phyloP scores from a whole-genome alignment of 352 stramenopile genomes.

The Phytophthora sansomeana region DNA sequence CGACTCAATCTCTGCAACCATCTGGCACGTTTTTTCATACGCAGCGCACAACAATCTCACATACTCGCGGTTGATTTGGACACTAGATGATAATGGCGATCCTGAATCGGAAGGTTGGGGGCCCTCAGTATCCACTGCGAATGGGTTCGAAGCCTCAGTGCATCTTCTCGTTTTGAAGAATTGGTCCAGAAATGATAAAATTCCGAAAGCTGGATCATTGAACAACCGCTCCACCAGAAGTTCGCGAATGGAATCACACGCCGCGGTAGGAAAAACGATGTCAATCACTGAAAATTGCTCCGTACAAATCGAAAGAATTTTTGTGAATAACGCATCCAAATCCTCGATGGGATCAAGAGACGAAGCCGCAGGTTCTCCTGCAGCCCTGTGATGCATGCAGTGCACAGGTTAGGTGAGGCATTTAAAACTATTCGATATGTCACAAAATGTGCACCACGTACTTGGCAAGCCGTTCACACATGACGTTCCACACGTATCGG shows the following conservation, averaged over 20 bases:
- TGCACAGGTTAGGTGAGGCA: background rate
- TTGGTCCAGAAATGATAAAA: slow-evolving; percentile 80
- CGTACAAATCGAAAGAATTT: slow-evolving; percentile 68
- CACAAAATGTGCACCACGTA: no score
- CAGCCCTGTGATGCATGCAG: slow-evolving; percentile 21
- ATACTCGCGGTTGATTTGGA: slow-evolving; percentile 57
- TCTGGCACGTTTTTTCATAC: slow-evolving; percentile 69
- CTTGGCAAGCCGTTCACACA: slow-evolving; percentile 75
- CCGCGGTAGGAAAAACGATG: slow-evolving; percentile 57
- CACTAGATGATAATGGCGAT: background rate
- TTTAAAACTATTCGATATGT: background rate
- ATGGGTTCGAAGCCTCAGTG: slow-evolving; percentile 18
- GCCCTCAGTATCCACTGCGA: background rate
- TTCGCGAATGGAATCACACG: slow-evolving; percentile 62
- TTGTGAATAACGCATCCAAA: slow-evolving; percentile 64
- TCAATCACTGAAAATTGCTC: slow-evolving; percentile 77
- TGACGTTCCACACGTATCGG: slow-evolving; percentile 87
- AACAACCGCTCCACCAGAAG: slow-evolving; percentile 76
- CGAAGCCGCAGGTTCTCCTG: slow-evolving; percentile 24
- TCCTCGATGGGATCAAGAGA: slow-evolving; percentile 73
- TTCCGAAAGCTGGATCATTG: slow-evolving; percentile 81
- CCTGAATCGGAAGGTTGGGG: background rate
- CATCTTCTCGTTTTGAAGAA: slow-evolving; percentile 55
- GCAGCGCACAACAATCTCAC: slow-evolving; percentile 66
- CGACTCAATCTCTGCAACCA: slow-evolving; percentile 60